phyloP scores from a whole-genome alignment of 768 basidiomycete species.

The Tulasnella sp. region DNA sequence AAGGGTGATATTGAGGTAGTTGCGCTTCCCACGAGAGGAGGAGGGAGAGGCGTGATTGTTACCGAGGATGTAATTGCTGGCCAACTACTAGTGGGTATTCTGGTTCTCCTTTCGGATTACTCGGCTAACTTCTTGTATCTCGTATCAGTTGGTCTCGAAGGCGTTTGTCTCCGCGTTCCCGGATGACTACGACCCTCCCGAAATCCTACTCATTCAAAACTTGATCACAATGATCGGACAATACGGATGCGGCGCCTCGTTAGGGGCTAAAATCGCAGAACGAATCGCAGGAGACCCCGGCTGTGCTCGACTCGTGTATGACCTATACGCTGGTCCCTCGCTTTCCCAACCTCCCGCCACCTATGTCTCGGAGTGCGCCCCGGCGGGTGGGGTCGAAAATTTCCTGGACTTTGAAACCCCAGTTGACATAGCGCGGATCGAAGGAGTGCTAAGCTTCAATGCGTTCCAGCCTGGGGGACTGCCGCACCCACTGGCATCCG shows the following conservation, averaged over 20 bases:
- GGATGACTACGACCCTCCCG: slow-evolving; percentile 29
- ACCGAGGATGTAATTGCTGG: slow-evolving; percentile 34
- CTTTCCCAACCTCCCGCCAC: slow-evolving; percentile 32
- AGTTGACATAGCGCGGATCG: slow-evolving; percentile 36
- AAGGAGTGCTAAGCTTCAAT: slow-evolving; percentile 36
- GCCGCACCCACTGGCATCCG: not conserved
- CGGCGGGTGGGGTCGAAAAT: not conserved
- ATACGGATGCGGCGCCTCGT: slow-evolving; percentile 24
- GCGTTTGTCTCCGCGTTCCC: slow-evolving; percentile 34
- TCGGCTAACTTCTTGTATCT: not conserved
- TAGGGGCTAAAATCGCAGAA: slow-evolving; percentile 19
- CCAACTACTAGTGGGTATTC: slow-evolving; percentile 35
- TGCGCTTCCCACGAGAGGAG: slow-evolving; percentile 31
- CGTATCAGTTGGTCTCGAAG: slow-evolving; percentile 34
- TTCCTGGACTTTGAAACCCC: slow-evolving; percentile 21
- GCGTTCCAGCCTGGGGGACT: slow-evolving; percentile 27
- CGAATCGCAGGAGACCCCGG: slow-evolving; percentile 36
- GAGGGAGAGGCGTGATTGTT: slow-evolving; percentile 37
- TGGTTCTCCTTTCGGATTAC: not conserved
- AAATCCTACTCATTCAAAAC: slow-evolving; percentile 19
- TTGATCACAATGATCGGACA: slow-evolving; percentile 24
- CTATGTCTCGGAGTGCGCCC: slow-evolving; percentile 22
- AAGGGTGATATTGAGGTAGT: slow-evolving; percentile 33
- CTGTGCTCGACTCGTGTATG: slow-evolving; percentile 31
- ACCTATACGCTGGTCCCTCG: slow-evolving; percentile 37